Percentiles rank a stretch among this genome's conserved stretches.
phyloP scores from a whole-genome alignment of 495 filamentous ascomycete species.

The Aspergillus hancockii region DNA sequence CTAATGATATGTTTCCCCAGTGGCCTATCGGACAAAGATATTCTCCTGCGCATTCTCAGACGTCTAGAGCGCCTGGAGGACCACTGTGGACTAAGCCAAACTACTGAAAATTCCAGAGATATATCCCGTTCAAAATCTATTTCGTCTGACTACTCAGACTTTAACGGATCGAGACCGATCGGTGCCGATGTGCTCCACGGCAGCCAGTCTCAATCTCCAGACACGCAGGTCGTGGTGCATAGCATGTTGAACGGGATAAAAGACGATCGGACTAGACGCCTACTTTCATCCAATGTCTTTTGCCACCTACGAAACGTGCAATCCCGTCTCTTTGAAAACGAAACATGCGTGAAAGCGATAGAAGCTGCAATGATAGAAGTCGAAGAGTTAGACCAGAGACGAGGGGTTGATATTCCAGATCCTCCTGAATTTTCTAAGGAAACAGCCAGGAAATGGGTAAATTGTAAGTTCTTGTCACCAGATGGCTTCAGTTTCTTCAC shows the following conservation, averaged over 20 bases:
- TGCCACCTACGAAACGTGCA: conserved; percentile 15
- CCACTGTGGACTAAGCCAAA: conserved; percentile 16
- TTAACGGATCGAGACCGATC: not conserved
- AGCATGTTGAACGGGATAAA: conserved; percentile 11
- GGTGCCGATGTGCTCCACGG: not conserved
- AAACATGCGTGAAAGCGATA: conserved; percentile 14
- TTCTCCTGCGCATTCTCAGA: conserved; percentile 17
- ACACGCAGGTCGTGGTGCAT: not conserved
- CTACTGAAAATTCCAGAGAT: not conserved
- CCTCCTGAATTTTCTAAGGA: conserved; percentile 15
- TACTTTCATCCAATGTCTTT: conserved; percentile 21
- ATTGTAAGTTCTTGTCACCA: not conserved
- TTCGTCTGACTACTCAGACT: conserved; percentile 7
- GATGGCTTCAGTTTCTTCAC: not conserved
- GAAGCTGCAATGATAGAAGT: conserved; percentile 19
- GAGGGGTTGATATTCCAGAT: not conserved
- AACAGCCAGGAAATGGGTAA: conserved; percentile 5
- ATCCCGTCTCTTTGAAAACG: conserved; percentile 16
- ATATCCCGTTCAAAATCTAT: conserved; percentile 9
- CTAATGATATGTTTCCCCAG: not conserved
- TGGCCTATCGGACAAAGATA: conserved; percentile 10
- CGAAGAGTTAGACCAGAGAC: conserved; percentile 4
- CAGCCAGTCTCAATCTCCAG: not conserved
- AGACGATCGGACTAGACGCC: conserved; percentile 7
- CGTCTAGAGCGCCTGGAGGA: conserved; percentile 25